Base-by-base conservation (phyloP, 2,329 filamentous ascomycete species). In the Hymenoscyphus fructigenus region DNA sequence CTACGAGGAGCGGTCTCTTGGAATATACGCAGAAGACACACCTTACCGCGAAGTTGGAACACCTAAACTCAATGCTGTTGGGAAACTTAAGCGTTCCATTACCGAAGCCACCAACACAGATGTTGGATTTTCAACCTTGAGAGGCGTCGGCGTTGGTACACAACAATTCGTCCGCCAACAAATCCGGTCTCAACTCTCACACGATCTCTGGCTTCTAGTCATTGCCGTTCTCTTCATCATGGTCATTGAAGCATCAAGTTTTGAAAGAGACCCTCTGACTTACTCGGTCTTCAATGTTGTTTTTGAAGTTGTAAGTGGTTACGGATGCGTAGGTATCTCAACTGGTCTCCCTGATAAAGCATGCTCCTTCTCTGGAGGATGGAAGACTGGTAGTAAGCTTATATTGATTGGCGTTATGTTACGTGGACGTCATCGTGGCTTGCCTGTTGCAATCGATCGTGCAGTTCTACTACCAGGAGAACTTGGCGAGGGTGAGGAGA, bases 1-100 rank as follows among this genome's bases (percentile, higher is more conserved):
- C 34, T 91, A 91, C 72, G 88, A 91, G 73, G 88, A 91, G 71
- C 81, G 86, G 6, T 88, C 85, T 0, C 78, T 91, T 1, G 88
- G 88, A 0, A 83, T 88, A 36, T 85, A 87, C 65, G 76, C 75
- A 12, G 65, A 70, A 10, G 68, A 71, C 29, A 17, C 9, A 28
- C 57, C 44, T 5, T n/a, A 57, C 9, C 57, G 65, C 2, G 57
- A 59, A 10, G 61, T 38, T 32, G 36, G 17, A 14, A 10, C n/a
- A 5, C 62, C 65, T 5, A 68, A 66, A 56, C 47, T 62, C 15
- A 62, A 59, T 10, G 60, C 60, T 5, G 15, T 67, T 10, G 26
- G 53, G 0, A 67, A 56, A 26, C 59, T 72, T 36, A 65, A 44
- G n/a, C 60, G 59, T 15, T 68, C 62, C 6, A 20, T 68, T 20